Base-by-base conservation (phyloP, 108 stramenopile species). In the Pseudonitzschia pungens region DNA sequence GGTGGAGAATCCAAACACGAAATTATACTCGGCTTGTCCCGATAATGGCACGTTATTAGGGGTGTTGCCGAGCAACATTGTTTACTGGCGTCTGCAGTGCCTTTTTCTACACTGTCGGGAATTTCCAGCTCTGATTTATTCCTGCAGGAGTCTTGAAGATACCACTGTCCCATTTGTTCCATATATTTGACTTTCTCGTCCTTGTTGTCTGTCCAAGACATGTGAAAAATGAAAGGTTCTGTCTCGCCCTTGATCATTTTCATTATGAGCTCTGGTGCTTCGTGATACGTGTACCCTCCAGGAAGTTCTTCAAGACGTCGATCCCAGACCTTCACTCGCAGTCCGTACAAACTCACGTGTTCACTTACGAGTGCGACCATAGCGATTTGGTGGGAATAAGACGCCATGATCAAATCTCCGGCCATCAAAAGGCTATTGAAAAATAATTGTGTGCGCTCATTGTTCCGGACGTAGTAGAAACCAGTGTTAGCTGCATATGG, bases 391-490 rank as follows among this genome's bases (percentile, higher is more conserved):
- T 93, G 92, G 53, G 80, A 82, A 11, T 75, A 77, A 62, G 81
- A 76, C 5, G 71, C 59, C 18, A 86, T 33, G 6, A 93, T 84
- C 78, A 86, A 70, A 65, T 93, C 92, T 16, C 87, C 89, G 26
- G 74, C 36, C 65, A 83, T 81, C 32, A 93, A 60, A 32, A 93
- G 65, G 40, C 72, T 68, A 55, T 84, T 77, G 63, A 93, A 89
- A 20, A 93, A 83, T 67, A 84, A 83, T 43, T 81, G 63, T 14
- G 92, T 93, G 44, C 69, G 70, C 41, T 75, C 71, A 68, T 90
- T 91, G 86, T 83, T 75, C 56, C 88, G 73, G 36, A 93, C 85
- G 56, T 86, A 94, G 67, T 94, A 96, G 70, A 94, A 96, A 9
- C 65, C 62, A 51, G 64, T 74, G 51, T 79, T 74, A 7, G 72